Evolutionary conservation across 1,284 basidiomycete species (phyloP).

Genomic region (Leccinum fallax): DNA sequence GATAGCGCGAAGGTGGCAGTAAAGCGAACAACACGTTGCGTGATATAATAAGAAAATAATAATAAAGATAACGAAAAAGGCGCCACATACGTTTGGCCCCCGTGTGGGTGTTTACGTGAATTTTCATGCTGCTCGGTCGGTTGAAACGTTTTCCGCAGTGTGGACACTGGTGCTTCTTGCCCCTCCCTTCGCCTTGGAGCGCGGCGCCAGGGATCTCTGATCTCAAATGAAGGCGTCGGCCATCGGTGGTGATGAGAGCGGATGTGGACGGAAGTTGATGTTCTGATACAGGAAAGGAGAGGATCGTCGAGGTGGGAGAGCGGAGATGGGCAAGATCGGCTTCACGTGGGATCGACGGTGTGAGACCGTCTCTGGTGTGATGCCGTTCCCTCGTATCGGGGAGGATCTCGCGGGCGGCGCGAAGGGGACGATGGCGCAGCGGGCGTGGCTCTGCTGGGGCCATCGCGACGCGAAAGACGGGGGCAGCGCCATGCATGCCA

Average conservation of each 20-base stretch:
- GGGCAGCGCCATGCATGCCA: slow-evolving; percentile 37
- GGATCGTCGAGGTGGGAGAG: slow-evolving; percentile 35
- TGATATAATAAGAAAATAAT: slow-evolving; percentile 16
- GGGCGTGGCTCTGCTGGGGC: slow-evolving; percentile 18
- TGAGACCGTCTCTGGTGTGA: slow-evolving; percentile 22
- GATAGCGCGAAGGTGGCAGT: slow-evolving; percentile 13
- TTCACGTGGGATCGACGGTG: slow-evolving; percentile 34
- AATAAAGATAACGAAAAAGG: slow-evolving; percentile 6
- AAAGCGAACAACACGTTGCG: slow-evolving; percentile 28
- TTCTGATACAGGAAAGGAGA: slow-evolving; percentile 36
- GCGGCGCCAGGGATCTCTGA: slow-evolving; percentile 31
- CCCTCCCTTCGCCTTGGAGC: slow-evolving; percentile 35
- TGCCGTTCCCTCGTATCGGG: slow-evolving; percentile 30
- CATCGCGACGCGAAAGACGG: slow-evolving; percentile 40
- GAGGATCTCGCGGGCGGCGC: slow-evolving; percentile 26
- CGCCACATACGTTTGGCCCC: slow-evolving; percentile 67
- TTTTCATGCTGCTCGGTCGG: slow-evolving; percentile 73
- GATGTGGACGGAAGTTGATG: slow-evolving; percentile 26
- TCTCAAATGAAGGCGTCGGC: slow-evolving; percentile 32
- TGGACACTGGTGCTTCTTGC: slow-evolving; percentile 62
- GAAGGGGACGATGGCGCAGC: slow-evolving; percentile 23
- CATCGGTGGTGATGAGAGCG: slow-evolving; percentile 30
- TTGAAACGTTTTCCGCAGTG: slow-evolving; percentile 75
- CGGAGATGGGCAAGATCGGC: slow-evolving; percentile 33
- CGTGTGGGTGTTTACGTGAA: slow-evolving; percentile 78